Evolutionary conservation across 2,329 filamentous ascomycete species (phyloP), one percentile per base, ranked within the genome.

Genomic region (Atkinsonella texensis): DNA sequence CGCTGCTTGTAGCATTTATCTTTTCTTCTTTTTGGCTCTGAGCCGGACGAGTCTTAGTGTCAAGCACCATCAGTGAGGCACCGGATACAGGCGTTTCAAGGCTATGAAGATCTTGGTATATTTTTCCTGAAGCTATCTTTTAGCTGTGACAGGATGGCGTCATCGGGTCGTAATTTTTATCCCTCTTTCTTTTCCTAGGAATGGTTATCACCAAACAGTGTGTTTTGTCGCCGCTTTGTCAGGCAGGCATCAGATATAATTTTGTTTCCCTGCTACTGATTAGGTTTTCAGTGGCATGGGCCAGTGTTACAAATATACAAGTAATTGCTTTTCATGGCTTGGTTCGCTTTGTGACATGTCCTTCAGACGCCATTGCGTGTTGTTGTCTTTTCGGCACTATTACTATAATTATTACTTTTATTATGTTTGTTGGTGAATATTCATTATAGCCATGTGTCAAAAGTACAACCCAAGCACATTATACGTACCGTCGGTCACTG

Each of bases 101-200:
- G 65, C 63, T 60, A 66, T 65, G 64, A 67, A 62, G 65, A 68
- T 58, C 55, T 58, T 55, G 28, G 47, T 49, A 51, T 55, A 54
- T 9, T 42, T 50, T 60, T 60, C 64, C 64, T 67, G 60, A 62
- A 67, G 65, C 63, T 64, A 54, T 60, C 54, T 54, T 46, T n/a
- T 41, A 51, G 43, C 49, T 50, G 46, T 47, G 48, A 48, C 31
- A 39, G 32, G 39, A 23, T 20, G 49, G 50, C 49, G 52, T 54
- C 55, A 28, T 46, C 33, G 48, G 43, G n/a, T 50, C 38, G 28
- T 38, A 18, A n/a, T 28, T 11, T 35, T 18, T 28, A 17, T 15
- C 18, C 3, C 40, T n/a, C 13, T 39, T 46, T 23, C 17, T 31
- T 50, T 28, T 32, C 15, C 15, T 20, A 17, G 8, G 49, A 40